Conservation (phyloP, 1,139 yeast species). For the Starmera stellimalicola region DNA sequence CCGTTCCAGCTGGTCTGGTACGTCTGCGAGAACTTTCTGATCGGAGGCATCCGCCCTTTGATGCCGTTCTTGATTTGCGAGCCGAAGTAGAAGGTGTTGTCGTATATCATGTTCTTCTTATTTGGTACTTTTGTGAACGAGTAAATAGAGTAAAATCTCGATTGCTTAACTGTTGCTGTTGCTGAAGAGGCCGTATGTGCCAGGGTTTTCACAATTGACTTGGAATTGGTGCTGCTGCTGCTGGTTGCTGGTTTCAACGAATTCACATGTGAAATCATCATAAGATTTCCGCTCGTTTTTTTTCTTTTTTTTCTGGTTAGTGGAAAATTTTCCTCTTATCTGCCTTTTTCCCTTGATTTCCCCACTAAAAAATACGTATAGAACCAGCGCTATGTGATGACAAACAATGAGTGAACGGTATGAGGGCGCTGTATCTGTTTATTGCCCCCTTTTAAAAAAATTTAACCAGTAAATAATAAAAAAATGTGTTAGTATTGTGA, state of each 20-base stretch:
- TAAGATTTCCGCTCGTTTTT: neutral
- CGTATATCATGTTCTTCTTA: slow-evolving; percentile 41
- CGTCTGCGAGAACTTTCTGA: slow-evolving; percentile 17
- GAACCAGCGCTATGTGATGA: no score
- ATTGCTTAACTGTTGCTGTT: slow-evolving; percentile 4
- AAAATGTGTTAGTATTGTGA: no score
- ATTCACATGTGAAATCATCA: slow-evolving; percentile 17
- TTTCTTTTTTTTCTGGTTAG: neutral
- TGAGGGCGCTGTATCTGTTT: no score
- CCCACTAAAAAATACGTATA: no score
- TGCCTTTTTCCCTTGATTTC: no score
- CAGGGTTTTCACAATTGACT: neutral
- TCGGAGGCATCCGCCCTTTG: slow-evolving; percentile 18
- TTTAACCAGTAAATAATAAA: no score
- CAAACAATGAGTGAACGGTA: no score
- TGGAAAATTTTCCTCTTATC: neutral
- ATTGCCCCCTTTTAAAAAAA: no score
- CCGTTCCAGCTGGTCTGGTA: slow-evolving; percentile 9
- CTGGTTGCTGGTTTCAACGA: slow-evolving; percentile 1
- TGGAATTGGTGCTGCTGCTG: slow-evolving; percentile 15
- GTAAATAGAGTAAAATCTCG: slow-evolving; percentile 22
- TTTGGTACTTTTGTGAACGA: slow-evolving; percentile 52
- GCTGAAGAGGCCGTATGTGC: slow-evolving; percentile 2
- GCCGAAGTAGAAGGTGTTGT: slow-evolving; percentile 33
- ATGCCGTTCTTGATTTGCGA: slow-evolving; percentile 20